Conservation (phyloP, 1,284 basidiomycete species). For the Psilocybe mexicana region DNA sequence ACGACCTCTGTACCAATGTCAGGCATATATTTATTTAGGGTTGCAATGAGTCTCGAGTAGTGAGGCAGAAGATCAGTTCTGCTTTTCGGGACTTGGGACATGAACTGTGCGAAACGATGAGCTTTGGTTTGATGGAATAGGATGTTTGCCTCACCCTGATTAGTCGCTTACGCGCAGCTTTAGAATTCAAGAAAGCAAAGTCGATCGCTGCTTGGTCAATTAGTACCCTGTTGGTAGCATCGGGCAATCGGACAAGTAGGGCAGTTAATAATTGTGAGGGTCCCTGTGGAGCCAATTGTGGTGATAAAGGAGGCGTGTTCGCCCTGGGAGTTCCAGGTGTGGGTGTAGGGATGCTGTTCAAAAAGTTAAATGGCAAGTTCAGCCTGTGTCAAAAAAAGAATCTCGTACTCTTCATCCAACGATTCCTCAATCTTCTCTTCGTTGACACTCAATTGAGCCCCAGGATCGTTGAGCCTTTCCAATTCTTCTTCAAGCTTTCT, state of each 20-base stretch:
- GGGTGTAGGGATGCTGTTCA: slow-evolving; percentile 53
- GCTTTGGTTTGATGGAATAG: not conserved
- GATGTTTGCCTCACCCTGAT: slow-evolving; percentile 62
- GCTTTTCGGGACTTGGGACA: slow-evolving; percentile 85
- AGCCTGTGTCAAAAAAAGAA: not conserved
- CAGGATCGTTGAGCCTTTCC: slow-evolving; percentile 45
- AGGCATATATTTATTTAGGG: slow-evolving; percentile 90
- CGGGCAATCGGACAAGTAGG: slow-evolving; percentile 89
- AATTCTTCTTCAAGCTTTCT: slow-evolving; percentile 74
- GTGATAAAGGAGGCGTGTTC: slow-evolving; percentile 60
- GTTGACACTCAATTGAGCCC: slow-evolving; percentile 20
- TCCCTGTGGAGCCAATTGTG: slow-evolving; percentile 76
- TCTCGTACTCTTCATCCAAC: slow-evolving; percentile 43
- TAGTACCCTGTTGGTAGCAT: slow-evolving; percentile 88
- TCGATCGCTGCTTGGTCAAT: slow-evolving; percentile 96
- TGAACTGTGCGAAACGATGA: slow-evolving; percentile 54
- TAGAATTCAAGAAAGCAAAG: slow-evolving; percentile 95
- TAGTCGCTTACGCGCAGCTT: slow-evolving; percentile 89
- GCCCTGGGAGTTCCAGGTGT: slow-evolving; percentile 67
- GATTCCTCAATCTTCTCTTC: slow-evolving; percentile 34
- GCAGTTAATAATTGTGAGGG: slow-evolving; percentile 92
- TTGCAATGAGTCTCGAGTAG: slow-evolving; percentile 90
- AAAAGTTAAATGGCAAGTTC: slow-evolving; percentile 4
- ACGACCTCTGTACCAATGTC: slow-evolving; percentile 87
- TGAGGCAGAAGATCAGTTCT: slow-evolving; percentile 92